These are phyloP conservation scores for Candida dendrica DNA, from an alignment of 805 yeast genomes.

Conservation along the genomic window DNA sequence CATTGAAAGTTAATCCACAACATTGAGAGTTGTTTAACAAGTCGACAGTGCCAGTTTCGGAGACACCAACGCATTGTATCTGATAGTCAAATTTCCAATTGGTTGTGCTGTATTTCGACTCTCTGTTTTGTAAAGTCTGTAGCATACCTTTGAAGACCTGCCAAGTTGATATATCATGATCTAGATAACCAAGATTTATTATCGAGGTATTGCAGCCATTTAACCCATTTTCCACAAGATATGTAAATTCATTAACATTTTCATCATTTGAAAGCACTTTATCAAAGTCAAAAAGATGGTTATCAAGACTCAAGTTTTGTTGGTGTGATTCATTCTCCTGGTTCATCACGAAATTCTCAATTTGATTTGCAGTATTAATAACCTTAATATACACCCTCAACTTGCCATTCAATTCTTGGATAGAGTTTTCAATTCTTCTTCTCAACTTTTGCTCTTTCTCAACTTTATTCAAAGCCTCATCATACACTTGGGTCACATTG, in stretches of 20 bases:
- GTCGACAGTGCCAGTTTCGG: slow-evolving; percentile 10
- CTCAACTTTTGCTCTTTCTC: slow-evolving; percentile 30
- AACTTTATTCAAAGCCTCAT: slow-evolving; percentile 21
- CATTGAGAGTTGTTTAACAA: slow-evolving; percentile 1
- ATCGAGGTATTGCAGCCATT: slow-evolving; percentile 7
- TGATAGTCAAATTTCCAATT: slow-evolving; percentile 9
- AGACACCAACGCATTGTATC: slow-evolving; percentile 7
- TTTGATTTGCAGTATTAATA: neutral
- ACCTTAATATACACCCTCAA: slow-evolving; percentile 20
- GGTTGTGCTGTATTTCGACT: slow-evolving; percentile 5
- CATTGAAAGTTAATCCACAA: neutral
- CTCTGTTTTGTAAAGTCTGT: neutral
- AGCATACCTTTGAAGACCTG: neutral
- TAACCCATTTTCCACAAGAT: slow-evolving; percentile 5
- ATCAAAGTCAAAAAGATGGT: slow-evolving; percentile 4
- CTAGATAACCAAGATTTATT: slow-evolving; percentile 1
- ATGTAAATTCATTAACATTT: slow-evolving; percentile 3
- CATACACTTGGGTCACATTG: slow-evolving; percentile 14
- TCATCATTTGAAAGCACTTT: slow-evolving; percentile 4
- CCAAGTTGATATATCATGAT: neutral
- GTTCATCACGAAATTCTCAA: neutral
- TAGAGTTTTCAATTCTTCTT: slow-evolving; percentile 42
- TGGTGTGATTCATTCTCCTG: neutral
- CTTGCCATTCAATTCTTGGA: slow-evolving; percentile 30
- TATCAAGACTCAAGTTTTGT: neutral